Evolutionary conservation across 2,329 filamentous ascomycete genomes (phyloP).

Genomic region (Ophiostoma australiae): DNA sequence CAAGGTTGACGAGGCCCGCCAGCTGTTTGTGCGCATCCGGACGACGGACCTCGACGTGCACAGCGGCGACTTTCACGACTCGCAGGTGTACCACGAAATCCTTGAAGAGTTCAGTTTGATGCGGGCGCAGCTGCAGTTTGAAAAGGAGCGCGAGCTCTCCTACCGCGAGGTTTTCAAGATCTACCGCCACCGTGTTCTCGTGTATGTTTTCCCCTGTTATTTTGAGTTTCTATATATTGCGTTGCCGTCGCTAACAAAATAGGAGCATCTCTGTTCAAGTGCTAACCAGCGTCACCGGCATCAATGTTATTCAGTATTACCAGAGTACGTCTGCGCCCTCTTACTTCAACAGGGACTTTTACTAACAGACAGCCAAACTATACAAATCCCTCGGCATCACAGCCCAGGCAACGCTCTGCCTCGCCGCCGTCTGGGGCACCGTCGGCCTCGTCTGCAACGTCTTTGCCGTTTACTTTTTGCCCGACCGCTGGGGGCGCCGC

Average conservation of each 20-base stretch:
- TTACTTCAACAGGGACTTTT: neutral
- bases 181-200: constrained; percentile 48
- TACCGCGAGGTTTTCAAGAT: constrained; percentile 49
- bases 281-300: constrained; percentile 53
- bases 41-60: constrained; percentile 27
- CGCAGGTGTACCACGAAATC: constrained; percentile 39
- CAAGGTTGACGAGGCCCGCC: constrained; percentile 44
- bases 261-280: constrained; percentile 48
- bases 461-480: constrained; percentile 48
- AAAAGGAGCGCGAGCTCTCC: constrained; percentile 52
- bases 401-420: constrained; percentile 46
- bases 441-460: constrained; percentile 47
- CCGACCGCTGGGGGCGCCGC: constrained; percentile 55
- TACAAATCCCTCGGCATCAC: constrained; percentile 52
- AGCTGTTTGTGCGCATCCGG: constrained; percentile 45
- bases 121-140: constrained; percentile 51
- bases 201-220: constrained; percentile 31
- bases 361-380: constrained; percentile 40
- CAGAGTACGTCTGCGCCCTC: constrained; percentile 5
- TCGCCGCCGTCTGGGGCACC: constrained; percentile 52
- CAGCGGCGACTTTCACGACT: constrained; percentile 31
- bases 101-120: constrained; percentile 51
- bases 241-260: constrained; percentile 24
- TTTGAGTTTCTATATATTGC: neutral
- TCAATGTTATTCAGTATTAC: constrained; percentile 49